Conservation (phyloP, 331 rosid species). For the Spiraea crenata region DNA sequence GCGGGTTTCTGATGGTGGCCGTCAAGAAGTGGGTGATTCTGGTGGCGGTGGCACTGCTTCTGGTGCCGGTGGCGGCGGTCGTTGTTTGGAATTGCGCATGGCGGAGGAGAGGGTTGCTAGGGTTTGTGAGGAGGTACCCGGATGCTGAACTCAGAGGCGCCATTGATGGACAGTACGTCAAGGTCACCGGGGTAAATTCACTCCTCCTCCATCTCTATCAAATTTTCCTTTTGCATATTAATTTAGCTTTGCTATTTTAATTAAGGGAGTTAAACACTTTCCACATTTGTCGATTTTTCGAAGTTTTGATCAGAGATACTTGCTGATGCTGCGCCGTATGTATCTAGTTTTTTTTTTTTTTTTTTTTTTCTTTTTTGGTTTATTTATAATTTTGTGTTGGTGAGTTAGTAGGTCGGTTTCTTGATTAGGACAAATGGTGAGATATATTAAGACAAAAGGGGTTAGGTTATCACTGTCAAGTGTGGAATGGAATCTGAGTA, state of each 20-base stretch:
- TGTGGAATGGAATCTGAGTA: constrained; percentile 1
- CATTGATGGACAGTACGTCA: constrained; percentile 90
- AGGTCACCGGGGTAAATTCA: constrained; percentile 95
- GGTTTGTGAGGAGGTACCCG: constrained; percentile 73
- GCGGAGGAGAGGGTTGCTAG: constrained; percentile 65
- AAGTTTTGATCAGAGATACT: background rate
- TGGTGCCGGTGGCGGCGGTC: constrained; percentile 49
- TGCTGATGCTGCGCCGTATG: background rate
- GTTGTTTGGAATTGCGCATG: constrained; percentile 64
- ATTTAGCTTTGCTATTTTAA: background rate
- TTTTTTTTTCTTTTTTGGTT: background rate
- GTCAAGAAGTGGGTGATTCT: constrained; percentile 77
- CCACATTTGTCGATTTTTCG: background rate
- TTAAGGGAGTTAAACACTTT: background rate
- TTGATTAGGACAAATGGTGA: background rate
- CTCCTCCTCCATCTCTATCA: background rate
- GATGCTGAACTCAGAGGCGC: constrained; percentile 96
- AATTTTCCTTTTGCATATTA: background rate
- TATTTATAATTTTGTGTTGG: background rate
- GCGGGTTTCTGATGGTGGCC: constrained; percentile 89
- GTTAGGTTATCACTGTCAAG: constrained; percentile 1
- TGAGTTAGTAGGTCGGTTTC: background rate
- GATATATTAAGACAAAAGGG: background rate
- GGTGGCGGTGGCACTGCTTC: constrained; percentile 54
- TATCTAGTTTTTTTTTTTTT: background rate